Evolutionary conservation across 257 asterid species (phyloP), one percentile per base, ranked within the genome.

Genomic region (Mentha longifolia): DNA sequence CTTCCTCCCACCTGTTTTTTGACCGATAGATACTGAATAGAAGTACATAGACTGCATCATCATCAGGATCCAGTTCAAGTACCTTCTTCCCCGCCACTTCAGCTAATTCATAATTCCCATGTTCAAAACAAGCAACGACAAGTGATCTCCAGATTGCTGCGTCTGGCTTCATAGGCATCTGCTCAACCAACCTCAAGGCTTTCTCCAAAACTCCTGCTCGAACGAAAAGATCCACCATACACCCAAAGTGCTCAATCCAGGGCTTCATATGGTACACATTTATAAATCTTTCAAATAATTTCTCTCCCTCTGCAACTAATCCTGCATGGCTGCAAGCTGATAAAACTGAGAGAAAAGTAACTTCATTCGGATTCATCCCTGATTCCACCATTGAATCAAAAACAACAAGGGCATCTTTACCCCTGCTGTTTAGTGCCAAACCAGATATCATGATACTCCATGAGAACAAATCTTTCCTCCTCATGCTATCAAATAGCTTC

Each of bases 291-390:
- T 86, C 61, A 37, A 92, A 89, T 52, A 89, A 71, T 62, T 47
- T 84, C 77, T 82, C 85, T n/a, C 93, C 97, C 71, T 89, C 92
- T 3, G 17, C 37, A 67, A 89, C 95, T 78, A 91, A 76, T 41
- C 96, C 96, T 25, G 89, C 75, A 61, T 91, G 97, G 83, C 82
- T 77, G 72, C 97, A 91, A 68, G 92, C 97, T 55, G 87, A 89
- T 78, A 89, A 73, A 66, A 83, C 81, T 10, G 97, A 81, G 5
- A 91, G 83, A 57, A 82, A 89, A 6, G 96, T 89, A 41, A 91
- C 81, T 74, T 86, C 84, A 43, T 91, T 91, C 1, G 96, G 91
- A 49, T 9, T 31, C 79, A 82, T 41, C 22, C 90, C 87, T 9
- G 89, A 81, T 59, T 77, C 84, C 74, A 84, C 73, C 97, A 91